Evolutionary conservation across 129 eudicot genomes (phyloP), one percentile per base, ranked within the genome.

Genomic region (Arctium lappa): DNA sequence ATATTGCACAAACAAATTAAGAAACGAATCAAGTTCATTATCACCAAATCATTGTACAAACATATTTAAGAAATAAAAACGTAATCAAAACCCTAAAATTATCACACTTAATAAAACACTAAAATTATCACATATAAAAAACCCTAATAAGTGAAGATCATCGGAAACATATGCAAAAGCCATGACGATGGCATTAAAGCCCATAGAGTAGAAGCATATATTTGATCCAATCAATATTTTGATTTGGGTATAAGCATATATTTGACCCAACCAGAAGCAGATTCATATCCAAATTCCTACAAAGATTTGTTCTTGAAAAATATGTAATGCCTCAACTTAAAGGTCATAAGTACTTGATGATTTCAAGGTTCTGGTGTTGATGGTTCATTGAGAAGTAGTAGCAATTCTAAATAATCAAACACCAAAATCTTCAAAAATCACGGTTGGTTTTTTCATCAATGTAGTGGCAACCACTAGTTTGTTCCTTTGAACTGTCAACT

Each of bases 371-470:
- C 56, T 11, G 72, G 69, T 15, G 56, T 56, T 50, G 40, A 81
- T 73, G 79, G 53, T 66, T 85, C 77, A 69, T 84, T 76, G 75
- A 85, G 79, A 44, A 74, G 79, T 63, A 74, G 80, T 3, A 92
- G 69, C 27, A 22, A 22, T 22, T 22, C 27, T 22, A 22, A 22
- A 22, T 22, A 22, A 22, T 22, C 27, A 22, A 22, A 22, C 27
- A 22, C 27, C 27, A 22, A 22, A 22, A 22, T 22, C 27, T 22
- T 22, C 27, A 22, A 22, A 22, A 22, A 22, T 22, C 27, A 22
- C 27, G 27, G 27, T 22, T 2, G 84, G 80, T 8, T 29, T 74
- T 74, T 72, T 72, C 50, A 42, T 83, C 12, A 76, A 79, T 31
- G 10, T 4, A 13, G 72, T 85, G 36, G 40, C 44, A 38, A 70